These are phyloP conservation scores for Fusarium pseudoanthophilum DNA, from an alignment of 2,329 filamentous ascomycete species.

Conservation along the genomic window DNA sequence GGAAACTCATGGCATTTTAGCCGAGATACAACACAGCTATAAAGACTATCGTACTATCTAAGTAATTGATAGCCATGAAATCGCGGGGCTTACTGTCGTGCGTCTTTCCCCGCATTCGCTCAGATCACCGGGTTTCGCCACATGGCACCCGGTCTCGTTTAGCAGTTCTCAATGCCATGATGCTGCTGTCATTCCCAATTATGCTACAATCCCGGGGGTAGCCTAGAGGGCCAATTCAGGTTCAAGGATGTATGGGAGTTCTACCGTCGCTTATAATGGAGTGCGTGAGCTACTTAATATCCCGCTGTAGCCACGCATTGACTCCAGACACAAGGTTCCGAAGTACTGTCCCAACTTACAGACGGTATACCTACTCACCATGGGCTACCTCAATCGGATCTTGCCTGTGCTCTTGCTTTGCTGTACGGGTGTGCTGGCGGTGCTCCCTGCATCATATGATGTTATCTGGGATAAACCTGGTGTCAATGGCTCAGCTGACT, in stretches of 20 bases:
- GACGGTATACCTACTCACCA: not conserved
- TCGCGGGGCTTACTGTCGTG: not conserved
- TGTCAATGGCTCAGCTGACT: slow-evolving; percentile 12
- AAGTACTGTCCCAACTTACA: not conserved
- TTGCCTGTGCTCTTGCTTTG: not conserved
- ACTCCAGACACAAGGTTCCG: accelerated
- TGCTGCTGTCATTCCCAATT: not conserved
- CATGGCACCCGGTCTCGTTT: not conserved
- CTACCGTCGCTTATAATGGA: too few relatives aligned
- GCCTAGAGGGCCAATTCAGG: too few relatives aligned
- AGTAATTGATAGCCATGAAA: not conserved
- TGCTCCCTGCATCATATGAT: not conserved
- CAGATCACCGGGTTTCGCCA: slow-evolving; percentile 1
- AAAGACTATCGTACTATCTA: not conserved
- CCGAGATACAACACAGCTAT: not conserved
- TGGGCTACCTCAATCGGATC: not conserved
- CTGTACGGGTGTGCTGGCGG: not conserved
- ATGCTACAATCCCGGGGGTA: not conserved
- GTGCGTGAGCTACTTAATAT: not conserved
- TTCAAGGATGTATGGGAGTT: not conserved
- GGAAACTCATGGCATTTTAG: not conserved
- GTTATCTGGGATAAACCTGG: slow-evolving; percentile 2
- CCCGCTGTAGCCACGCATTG: too few relatives aligned
- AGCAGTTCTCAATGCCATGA: not conserved
- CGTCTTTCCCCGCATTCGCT: not conserved